phyloP scores from a whole-genome alignment of 78 protist genomes.

The Andalucia godoyi region DNA sequence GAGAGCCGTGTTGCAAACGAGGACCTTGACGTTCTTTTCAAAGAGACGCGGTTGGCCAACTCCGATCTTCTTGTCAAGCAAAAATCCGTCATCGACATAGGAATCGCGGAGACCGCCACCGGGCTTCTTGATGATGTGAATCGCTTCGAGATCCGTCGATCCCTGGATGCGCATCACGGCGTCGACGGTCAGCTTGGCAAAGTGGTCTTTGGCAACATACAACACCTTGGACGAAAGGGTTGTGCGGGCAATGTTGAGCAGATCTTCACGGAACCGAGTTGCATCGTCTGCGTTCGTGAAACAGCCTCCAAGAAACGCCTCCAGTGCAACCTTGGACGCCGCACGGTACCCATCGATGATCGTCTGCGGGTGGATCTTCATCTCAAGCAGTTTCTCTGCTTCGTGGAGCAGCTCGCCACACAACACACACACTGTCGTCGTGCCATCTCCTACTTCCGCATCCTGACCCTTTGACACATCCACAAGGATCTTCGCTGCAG shows the following conservation, averaged over 20 bases:
- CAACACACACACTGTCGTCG: constrained; percentile 90
- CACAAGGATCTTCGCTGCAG: constrained; percentile 90
- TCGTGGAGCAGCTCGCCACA: constrained; percentile 96
- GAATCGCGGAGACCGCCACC: constrained; percentile 87
- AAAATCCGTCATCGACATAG: constrained; percentile 93
- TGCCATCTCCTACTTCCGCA: constrained; percentile 99
- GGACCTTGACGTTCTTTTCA: constrained; percentile 79
- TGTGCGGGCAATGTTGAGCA: constrained; percentile 90
- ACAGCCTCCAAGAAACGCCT: constrained; percentile 54
- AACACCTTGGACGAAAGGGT: constrained; percentile 88
- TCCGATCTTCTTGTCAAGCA: constrained; percentile 93
- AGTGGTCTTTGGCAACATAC: constrained; percentile 66
- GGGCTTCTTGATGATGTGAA: constrained; percentile 84
- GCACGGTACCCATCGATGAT: constrained; percentile 72
- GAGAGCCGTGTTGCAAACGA: constrained; percentile 97
- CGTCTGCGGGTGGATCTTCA: constrained; percentile 93
- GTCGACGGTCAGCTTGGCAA: constrained; percentile 86
- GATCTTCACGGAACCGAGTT: constrained; percentile 66
- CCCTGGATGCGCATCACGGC: constrained; percentile 82
- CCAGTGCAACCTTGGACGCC: constrained; percentile 75
- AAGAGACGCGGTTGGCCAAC: constrained; percentile 89
- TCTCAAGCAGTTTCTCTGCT: constrained; percentile 80
- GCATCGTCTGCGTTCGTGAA: constrained; percentile 12
- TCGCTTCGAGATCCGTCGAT: constrained; percentile 57
- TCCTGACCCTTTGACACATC: constrained; percentile 91